These are phyloP conservation scores for Fomitopsis palustris DNA, from an alignment of 1,284 basidiomycete genomes.

Conservation along the genomic window DNA sequence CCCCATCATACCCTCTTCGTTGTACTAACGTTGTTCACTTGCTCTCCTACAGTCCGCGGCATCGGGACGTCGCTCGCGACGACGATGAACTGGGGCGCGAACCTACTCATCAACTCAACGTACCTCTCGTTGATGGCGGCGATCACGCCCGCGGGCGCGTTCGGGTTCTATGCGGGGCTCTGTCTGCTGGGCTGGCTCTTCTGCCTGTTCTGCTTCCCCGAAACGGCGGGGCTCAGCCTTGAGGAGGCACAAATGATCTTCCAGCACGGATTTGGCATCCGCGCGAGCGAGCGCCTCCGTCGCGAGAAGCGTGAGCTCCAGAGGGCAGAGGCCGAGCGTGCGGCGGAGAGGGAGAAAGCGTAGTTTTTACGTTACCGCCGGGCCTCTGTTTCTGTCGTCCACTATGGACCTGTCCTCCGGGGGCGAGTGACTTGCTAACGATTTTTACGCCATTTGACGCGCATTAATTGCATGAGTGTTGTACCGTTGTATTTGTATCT, in stretches of 20 bases:
- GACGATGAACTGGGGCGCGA: constrained; percentile 78
- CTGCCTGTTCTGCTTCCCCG: constrained; percentile 70
- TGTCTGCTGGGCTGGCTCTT: constrained; percentile 72
- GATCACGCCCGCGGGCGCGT: constrained; percentile 77
- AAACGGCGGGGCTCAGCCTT: constrained; percentile 72
- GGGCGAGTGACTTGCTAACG: neutral
- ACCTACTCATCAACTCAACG: constrained; percentile 76
- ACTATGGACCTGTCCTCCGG: too few species aligned
- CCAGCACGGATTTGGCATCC: constrained; percentile 53
- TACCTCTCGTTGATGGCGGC: constrained; percentile 76
- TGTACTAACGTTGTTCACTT: neutral
- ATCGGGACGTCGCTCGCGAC: constrained; percentile 80
- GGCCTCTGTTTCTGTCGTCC: too few species aligned
- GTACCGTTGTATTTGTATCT: neutral
- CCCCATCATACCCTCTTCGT: neutral
- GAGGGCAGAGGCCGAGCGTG: neutral
- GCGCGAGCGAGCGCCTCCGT: constrained; percentile 47
- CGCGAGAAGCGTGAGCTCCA: constrained; percentile 35
- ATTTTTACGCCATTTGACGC: neutral
- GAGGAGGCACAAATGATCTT: constrained; percentile 73
- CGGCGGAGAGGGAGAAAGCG: constrained; percentile 8
- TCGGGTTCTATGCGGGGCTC: constrained; percentile 77
- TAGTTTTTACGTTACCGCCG: neutral
- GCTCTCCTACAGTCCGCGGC: constrained; percentile 55
- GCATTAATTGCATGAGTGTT: neutral